phyloP scores from a whole-genome alignment of 2,329 filamentous ascomycete genomes.

The Penicillium psychrosexuale region DNA sequence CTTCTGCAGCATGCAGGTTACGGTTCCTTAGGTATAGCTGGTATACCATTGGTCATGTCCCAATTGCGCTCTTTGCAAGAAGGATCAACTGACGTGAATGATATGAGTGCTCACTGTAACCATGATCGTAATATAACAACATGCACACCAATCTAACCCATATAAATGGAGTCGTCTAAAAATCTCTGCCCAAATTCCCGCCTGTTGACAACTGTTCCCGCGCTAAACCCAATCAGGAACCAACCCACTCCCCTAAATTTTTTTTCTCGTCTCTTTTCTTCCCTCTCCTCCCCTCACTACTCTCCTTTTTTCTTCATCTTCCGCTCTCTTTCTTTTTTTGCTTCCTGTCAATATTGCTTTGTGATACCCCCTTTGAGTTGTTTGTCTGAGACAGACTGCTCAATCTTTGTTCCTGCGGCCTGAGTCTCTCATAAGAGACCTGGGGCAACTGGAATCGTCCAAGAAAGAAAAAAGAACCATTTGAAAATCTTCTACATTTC shows the following conservation, averaged over 20 bases:
- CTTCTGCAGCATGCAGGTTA: background rate
- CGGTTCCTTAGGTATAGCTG: background rate
- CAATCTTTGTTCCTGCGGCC: constrained; percentile 19
- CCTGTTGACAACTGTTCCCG: constrained; percentile 9
- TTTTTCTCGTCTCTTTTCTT: constrained; percentile 20
- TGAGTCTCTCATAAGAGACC: constrained; percentile 11
- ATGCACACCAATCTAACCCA: background rate
- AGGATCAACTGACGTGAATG: background rate
- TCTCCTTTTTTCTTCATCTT: constrained; percentile 24
- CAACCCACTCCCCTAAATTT: constrained; percentile 18
- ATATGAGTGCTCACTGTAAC: background rate
- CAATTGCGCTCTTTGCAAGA: background rate
- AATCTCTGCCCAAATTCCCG: constrained; percentile 7
- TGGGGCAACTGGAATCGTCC: constrained; percentile 4
- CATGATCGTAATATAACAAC: background rate
- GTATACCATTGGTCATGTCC: background rate
- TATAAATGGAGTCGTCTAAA: background rate
- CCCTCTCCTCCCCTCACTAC: constrained; percentile 16
- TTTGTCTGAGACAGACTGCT: constrained; percentile 33
- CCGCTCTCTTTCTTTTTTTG: constrained; percentile 17
- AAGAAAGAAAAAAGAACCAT: background rate
- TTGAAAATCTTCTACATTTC: constrained; percentile 8
- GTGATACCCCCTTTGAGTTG: constrained; percentile 34
- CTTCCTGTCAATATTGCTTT: constrained; percentile 22
- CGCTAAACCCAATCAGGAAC: constrained; percentile 19